Evolutionary conservation across 441 rosid genomes (phyloP), one percentile per base, ranked within the genome.

Genomic region (Omphalea diandra): DNA sequence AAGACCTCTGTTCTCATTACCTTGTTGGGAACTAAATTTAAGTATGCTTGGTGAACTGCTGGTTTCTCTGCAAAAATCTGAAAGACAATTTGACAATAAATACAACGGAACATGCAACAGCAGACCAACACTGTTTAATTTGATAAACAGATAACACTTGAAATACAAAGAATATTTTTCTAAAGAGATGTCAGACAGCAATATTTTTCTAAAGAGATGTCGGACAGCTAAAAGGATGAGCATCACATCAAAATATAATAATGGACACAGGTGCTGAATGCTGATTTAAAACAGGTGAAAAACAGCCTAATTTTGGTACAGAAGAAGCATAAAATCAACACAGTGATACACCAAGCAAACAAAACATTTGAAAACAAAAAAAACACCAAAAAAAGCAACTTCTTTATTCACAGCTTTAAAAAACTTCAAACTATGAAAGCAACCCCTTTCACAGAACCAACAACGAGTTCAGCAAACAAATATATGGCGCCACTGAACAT

Each of bases 61-160:
- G 98, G 98, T 76, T 90, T 94, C 88, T 91, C 97, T 68, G 97
- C 89, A 88, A 94, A 94, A 78, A 94, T 92, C 98, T 94, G 84
- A 76, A 75, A 73, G 58, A 68, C 41, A 71, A 36, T 65, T 56
- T 55, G 69, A 66, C 36, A 63, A 68, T 73, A n/a, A 65, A 63
- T 46, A 63, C 29, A 61, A 74, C 22, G 33, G 50, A 72, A 63
- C 59, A 17, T 35, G 43, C 32, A 47, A 24, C 40, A 49, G 29
- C 58, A 74, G 62, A 15, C 26, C 17, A 20, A 49, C 38, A 55
- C 38, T 26, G 29, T 12, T 65, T 46, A 24, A 9, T 8, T 26
- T n/a, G n/a, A n/a, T n/a, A n/a, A n/a, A n/a, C 17, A 58, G 2
- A 18, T 26, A 57, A 41, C 17, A 18, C 35, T 70, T 47, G 15